Base-by-base conservation (phyloP, 1,284 basidiomycete genomes). In the Puccinia polysora region DNA sequence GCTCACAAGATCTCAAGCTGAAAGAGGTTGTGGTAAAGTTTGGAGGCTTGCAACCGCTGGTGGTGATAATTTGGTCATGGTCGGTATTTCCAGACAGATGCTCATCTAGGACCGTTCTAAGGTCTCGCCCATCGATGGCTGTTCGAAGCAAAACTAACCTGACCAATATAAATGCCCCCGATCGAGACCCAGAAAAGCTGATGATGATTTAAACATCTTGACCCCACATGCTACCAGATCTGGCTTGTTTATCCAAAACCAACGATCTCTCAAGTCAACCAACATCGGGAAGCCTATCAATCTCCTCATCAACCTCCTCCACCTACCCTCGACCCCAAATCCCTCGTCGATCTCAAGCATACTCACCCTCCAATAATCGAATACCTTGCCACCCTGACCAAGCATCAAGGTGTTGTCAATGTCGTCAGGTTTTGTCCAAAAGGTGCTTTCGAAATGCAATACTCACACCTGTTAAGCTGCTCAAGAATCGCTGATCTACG, bases 171-270 rank as follows among this genome's bases (percentile, higher is more conserved):
- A 52, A 25, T 32, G 40, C 58, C 23, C 18, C 14, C 65, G 32
- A 10, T n/a, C 49, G 43, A 4, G 32, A 47, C n/a, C 40, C 15
- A 45, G 28, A 38, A 45, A 30, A 34, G 28, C 25, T 73, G 74
- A 62, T 40, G 53, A n/a, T 45, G 40, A 45, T 10, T 10, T 45
- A 10, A 45, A 45, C n/a, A 45, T 45, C 40, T 45, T 45, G 40
- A 50, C 75, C 23, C 45, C 59, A 69, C 49, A 50, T 45, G 40
- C 40, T 50, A 7, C 40, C 74, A 95, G 92, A 80, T 96, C 75
- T 97, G 93, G 93, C 88, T 91, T 86, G 89, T 96, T 25, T 86
- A 94, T 79, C 93, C 93, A 8, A 90, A 94, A 78, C 89, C 94
- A 70, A 82, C 87, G 15, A 86, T 89, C 14, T 81, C 79, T 0